These are phyloP conservation scores for Talaromyces atroroseus DNA, from an alignment of 2,329 filamentous ascomycete genomes.

Conservation along the genomic window DNA sequence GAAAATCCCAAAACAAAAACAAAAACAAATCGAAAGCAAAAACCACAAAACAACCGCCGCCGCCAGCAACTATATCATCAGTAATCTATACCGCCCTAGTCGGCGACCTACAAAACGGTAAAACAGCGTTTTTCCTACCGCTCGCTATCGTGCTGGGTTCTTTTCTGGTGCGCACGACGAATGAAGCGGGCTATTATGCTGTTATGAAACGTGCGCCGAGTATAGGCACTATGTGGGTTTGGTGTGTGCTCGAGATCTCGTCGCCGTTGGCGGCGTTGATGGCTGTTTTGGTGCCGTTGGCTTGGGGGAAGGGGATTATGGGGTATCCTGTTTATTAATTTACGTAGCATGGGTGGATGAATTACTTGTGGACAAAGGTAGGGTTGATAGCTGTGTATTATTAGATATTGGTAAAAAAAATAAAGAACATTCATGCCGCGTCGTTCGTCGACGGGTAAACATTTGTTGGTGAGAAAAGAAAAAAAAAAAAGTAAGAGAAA, in stretches of 20 bases:
- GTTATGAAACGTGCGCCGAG: constrained; percentile 92
- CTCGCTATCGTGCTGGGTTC: constrained; percentile 52
- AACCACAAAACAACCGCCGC: background rate
- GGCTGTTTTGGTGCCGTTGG: constrained; percentile 47
- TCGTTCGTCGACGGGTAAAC: background rate
- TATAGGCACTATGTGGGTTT: constrained; percentile 84
- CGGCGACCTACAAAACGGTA: constrained; percentile 16
- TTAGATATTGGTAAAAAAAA: background rate
- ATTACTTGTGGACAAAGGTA: background rate
- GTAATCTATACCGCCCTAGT: background rate
- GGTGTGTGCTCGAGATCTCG: constrained; percentile 83
- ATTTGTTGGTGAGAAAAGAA: background rate
- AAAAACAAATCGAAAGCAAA: constrained; percentile 10
- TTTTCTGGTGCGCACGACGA: constrained; percentile 77
- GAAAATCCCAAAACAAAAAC: background rate
- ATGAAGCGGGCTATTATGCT: constrained; percentile 72
- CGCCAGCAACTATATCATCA: background rate
- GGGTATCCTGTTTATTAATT: constrained; percentile 10
- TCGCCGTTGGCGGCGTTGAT: constrained; percentile 57
- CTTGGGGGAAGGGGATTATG: constrained; percentile 36
- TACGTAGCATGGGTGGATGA: too few species aligned
- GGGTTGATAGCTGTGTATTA: background rate
- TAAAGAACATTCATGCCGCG: background rate
- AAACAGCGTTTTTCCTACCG: constrained; percentile 31
- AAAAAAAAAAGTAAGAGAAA: background rate